Evolutionary conservation across 441 rosid species (phyloP), one percentile per base, ranked within the genome.

Genomic region (Biscutella laevigata): DNA sequence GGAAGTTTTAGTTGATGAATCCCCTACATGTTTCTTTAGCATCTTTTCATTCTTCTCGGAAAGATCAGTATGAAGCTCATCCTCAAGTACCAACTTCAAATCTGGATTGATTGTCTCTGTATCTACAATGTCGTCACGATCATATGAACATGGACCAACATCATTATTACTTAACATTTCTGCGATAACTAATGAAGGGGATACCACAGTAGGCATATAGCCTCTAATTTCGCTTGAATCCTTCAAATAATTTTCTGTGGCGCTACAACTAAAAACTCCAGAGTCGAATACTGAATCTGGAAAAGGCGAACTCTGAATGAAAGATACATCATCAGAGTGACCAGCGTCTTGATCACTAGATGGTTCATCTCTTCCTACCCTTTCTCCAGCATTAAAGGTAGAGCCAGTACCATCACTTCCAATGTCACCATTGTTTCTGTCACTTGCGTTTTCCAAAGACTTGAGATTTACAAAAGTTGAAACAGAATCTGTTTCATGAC

Each of bases 161-260:
- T 40, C 53, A 62, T 26, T 61, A 17, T 20, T 57, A 53, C 17
- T 57, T 46, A 71, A 29, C 54, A 71, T 24, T 38, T 37, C 53
- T 12, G 57, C 6, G 5, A 56, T n/a, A 51, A 48, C 79, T 39
- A 43, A 46, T 41, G 71, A 55, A 63, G 69, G 33, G 24, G 71
- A 66, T 41, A 19, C 61, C 20, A 26, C 49, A 40, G 25, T 49
- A 52, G 62, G 46, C 42, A 10, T 9, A 67, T 54, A 62, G 49
- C 62, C 68, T 41, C 70, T 75, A 33, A 6, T 49, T 8, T 25
- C 48, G 5, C 57, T 51, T 17, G 63, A 43, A 37, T 26, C 62
- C 50, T 61, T 66, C 61, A 36, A 53, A 19, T 43, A 51, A 47
- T 38, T 64, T 29, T 67, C 44, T 44, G 64, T 46, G 34, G 52